Evolutionary conservation across 495 filamentous ascomycete species (phyloP).

Genomic region (Penicillium daleae): DNA sequence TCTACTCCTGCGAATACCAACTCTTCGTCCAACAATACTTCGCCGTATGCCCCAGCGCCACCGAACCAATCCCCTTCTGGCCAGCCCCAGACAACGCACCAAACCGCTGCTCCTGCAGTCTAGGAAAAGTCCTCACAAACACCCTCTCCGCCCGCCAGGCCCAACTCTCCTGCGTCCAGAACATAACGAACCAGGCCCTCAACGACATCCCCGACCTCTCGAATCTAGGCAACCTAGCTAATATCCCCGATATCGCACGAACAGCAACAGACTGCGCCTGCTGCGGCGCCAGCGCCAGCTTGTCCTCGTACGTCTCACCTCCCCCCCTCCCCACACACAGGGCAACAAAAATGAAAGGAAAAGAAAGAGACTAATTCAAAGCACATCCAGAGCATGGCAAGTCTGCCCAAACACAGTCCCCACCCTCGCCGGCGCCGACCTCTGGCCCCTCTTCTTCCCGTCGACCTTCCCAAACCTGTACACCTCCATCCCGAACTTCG

Average conservation of each 20-base stretch:
- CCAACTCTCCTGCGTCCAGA: conserved; percentile 27
- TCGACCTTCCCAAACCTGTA: conserved; percentile 29
- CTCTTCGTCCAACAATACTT: conserved; percentile 39
- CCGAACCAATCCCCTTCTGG: conserved; percentile 40
- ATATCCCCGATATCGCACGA: conserved; percentile 23
- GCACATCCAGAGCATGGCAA: conserved; percentile 25
- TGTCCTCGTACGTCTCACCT: conserved; percentile 28
- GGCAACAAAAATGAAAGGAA: no score
- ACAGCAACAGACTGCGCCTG: conserved; percentile 32
- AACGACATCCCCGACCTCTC: conserved; percentile 19
- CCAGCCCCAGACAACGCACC: conserved; percentile 37
- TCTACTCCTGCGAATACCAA: conserved; percentile 43
- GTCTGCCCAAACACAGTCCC: conserved; percentile 33
- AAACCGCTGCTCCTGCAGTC: conserved; percentile 38
- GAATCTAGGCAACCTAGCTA: conserved; percentile 17
- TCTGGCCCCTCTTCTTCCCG: conserved; percentile 35
- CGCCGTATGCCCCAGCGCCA: conserved; percentile 32
- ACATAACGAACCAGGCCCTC: conserved; percentile 25
- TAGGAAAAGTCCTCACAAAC: conserved; percentile 32
- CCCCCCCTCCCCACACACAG: no score
- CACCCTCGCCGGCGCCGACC: conserved; percentile 32
- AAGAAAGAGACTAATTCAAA: not conserved
- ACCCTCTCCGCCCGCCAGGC: conserved; percentile 30
- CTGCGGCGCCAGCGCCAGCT: conserved; percentile 35
- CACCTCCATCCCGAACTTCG: conserved; percentile 28